Base-by-base conservation (phyloP, 2,329 filamentous ascomycete species). In the Chaetomium strumarium region DNA sequence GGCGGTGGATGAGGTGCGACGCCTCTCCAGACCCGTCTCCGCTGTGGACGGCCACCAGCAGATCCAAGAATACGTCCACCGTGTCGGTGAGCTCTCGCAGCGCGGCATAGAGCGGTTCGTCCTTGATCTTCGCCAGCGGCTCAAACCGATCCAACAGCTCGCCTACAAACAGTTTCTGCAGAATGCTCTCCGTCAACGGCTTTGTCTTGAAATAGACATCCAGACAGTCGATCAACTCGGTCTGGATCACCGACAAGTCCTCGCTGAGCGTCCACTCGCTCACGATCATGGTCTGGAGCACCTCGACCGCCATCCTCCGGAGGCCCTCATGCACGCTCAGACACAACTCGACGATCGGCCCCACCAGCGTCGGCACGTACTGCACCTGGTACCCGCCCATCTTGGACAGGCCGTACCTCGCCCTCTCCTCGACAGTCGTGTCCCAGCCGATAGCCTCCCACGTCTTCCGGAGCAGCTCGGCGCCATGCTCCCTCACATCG, bases 401-500 rank as follows among this genome's bases (percentile, higher is more conserved):
- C 67, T 86, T 91, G 49, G 81, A 76, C 51, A 97, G 73, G 0
- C 86, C 86, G 64, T 91, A 97, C 24, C 85, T 80, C 52, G 78
- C 75, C 58, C 81, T 80, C 66, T 96, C 91, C 54, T 97, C 92
- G 1, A 77, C 69, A 31, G 80, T 88, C 0, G 90, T 89, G 62
- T 99, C 92, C 93, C 93, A 99, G 12, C 95, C 93, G 56, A 99
- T 95, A 16, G 90, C 88, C 65, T 96, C 89, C 93, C 93, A 99
- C 6, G 87, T 92, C 29, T 83, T 80, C 55, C 86, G 83, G 33
- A 99, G 74, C 9, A 99, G 75, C 46, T 92, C 88, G 4, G 93
- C 92, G 14, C 95, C 93, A 59, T 90, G 81, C 67, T 97, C 91
- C 51, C 93, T 81, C 46, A 99, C 90, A 70, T 99, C 95, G 6